Conservation (phyloP, 306 rosid species). For the Cucurbita moschata region DNA sequence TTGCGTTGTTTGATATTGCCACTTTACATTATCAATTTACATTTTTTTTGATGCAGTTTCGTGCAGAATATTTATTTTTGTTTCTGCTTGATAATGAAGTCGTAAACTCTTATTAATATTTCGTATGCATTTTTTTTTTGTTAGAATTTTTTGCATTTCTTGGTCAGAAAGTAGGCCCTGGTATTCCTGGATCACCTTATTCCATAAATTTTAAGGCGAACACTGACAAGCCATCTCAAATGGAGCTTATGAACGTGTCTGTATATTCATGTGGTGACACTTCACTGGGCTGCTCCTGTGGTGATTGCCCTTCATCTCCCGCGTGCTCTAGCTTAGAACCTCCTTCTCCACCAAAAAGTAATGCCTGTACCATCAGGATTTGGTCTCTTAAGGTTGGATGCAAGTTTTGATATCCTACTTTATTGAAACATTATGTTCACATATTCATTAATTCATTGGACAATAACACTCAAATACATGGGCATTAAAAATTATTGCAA, state of each 20-base stretch:
- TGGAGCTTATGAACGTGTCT: conserved; percentile 76
- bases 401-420: neutral
- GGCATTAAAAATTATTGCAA: neutral
- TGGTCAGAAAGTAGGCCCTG: conserved; percentile 60
- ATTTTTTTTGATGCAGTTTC: neutral
- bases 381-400: conserved; percentile 58
- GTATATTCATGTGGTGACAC: conserved; percentile 71
- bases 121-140: conserved; percentile 18
- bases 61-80: conserved; percentile 3
- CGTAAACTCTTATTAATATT: conserved; percentile 15
- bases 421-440: neutral
- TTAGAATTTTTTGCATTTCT: conserved; percentile 86
- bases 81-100: conserved; percentile 4
- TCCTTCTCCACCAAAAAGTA: conserved; percentile 43
- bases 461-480: neutral
- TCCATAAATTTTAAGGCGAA: conserved; percentile 46
- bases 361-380: conserved; percentile 51
- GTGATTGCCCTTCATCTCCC: conserved; percentile 85
- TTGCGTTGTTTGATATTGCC: neutral
- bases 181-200: conserved; percentile 90
- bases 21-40: neutral
- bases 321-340: conserved; percentile 56
- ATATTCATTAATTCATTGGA: neutral
- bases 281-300: conserved; percentile 94
- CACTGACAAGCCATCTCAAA: conserved; percentile 33